Evolutionary conservation across 1,139 yeast genomes (phyloP).

Genomic region (Geotrichum reessii): DNA sequence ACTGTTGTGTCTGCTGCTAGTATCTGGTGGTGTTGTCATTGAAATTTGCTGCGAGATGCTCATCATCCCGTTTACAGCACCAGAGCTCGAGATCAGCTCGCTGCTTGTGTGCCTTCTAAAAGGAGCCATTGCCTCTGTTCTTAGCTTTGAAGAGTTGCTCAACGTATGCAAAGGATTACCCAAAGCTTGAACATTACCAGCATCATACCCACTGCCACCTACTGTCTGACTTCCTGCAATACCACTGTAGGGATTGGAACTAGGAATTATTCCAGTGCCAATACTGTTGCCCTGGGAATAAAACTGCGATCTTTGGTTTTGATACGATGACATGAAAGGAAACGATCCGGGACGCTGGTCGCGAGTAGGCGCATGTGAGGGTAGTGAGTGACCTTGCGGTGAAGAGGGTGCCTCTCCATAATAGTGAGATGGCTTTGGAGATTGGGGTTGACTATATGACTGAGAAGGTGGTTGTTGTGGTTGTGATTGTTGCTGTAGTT

Average conservation of each 20-base stretch:
- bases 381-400: conserved; percentile 1
- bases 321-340: conserved; percentile 24
- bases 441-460: not conserved
- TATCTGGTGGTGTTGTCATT: conserved; percentile 16
- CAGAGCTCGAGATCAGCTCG: conserved; percentile 7
- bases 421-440: conserved; percentile 2
- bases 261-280: conserved; percentile 15
- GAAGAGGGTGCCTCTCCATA: conserved; percentile 6
- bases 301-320: conserved; percentile 13
- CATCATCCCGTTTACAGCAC: not conserved
- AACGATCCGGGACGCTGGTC: conserved; percentile 33
- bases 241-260: conserved; percentile 18
- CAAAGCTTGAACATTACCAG: not conserved
- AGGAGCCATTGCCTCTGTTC: conserved; percentile 17
- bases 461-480: conserved; percentile 1
- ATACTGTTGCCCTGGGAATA: conserved; percentile 12
- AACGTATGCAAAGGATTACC: not conserved
- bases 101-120: conserved; percentile 20
- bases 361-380: conserved; percentile 21
- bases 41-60: conserved; percentile 7
- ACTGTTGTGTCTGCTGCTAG: conserved; percentile 17
- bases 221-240: not conserved
- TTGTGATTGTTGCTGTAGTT: not conserved
- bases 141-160: conserved; percentile 7
- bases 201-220: not conserved